phyloP scores from a whole-genome alignment of 208 protist species.

The Naegleria fowleri region DNA sequence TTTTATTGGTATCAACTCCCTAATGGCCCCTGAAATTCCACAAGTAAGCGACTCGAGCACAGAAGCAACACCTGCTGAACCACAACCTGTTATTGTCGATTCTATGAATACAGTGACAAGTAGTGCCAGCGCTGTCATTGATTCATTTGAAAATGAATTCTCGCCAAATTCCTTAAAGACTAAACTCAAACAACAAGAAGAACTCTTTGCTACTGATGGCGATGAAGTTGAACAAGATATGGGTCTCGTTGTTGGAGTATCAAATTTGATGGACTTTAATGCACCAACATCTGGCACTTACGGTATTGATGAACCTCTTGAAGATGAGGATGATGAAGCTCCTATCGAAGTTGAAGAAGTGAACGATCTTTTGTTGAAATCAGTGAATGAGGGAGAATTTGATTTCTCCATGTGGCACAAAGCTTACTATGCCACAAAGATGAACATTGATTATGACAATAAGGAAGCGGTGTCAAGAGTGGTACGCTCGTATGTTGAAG shows the following conservation, averaged over 20 bases:
- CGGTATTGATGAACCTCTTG: neutral
- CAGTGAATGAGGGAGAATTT: neutral
- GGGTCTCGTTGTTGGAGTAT: neutral
- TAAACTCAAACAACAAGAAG: neutral
- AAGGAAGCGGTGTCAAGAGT: neutral
- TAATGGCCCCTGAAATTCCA: neutral
- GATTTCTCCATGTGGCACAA: conserved; percentile 32
- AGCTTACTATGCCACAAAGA: conserved; percentile 73
- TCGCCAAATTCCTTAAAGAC: neutral
- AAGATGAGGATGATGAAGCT: neutral
- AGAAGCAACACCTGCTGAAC: conserved; percentile 25
- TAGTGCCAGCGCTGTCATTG: neutral
- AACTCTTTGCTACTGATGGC: neutral
- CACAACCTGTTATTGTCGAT: neutral
- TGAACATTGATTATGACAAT: conserved; percentile 30
- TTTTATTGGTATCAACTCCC: neutral
- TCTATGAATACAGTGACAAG: neutral
- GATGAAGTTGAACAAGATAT: neutral
- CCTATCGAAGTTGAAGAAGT: neutral
- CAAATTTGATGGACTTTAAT: neutral
- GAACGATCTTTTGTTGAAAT: neutral
- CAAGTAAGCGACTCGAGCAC: conserved; percentile 29
- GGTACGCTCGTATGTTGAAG: conserved; percentile 51
- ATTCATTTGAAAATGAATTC: neutral
- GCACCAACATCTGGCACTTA: neutral